Conservation (phyloP, 1,284 basidiomycete genomes). For the Trametes hirsuta region DNA sequence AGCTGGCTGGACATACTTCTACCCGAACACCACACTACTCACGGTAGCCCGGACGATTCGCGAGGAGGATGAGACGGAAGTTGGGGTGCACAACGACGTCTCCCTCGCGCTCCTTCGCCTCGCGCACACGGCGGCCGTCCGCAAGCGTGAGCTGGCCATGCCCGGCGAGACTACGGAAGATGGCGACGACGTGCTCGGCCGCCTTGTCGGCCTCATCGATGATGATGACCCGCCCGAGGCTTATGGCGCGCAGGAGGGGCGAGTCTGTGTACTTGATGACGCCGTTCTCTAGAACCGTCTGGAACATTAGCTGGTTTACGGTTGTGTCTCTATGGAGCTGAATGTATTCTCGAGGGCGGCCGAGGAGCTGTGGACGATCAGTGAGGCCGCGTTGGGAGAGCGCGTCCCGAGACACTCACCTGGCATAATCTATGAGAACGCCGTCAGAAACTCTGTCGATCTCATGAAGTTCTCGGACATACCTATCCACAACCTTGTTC, state of each 20-base stretch:
- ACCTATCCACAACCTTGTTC: constrained; percentile 70
- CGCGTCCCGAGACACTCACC: constrained; percentile 35
- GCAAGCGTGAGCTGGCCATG: constrained; percentile 63
- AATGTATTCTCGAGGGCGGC: constrained; percentile 67
- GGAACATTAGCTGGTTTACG: constrained; percentile 71
- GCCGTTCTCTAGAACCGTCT: constrained; percentile 59
- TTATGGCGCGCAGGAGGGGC: constrained; percentile 64
- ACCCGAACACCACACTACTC: constrained; percentile 32
- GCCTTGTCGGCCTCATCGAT: constrained; percentile 75
- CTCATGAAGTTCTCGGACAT: constrained; percentile 21
- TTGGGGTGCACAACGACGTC: constrained; percentile 65
- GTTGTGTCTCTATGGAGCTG: constrained; percentile 72
- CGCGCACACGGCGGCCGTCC: constrained; percentile 61
- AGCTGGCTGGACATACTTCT: not conserved
- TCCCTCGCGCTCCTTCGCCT: constrained; percentile 45
- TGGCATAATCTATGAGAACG: constrained; percentile 48
- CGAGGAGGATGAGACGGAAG: constrained; percentile 64
- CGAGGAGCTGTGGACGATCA: constrained; percentile 46
- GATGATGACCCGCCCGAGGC: constrained; percentile 60
- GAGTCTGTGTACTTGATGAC: constrained; percentile 63
- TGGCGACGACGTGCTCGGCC: constrained; percentile 69
- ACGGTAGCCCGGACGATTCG: constrained; percentile 77
- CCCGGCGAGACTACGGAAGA: constrained; percentile 67
- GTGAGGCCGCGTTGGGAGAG: not conserved
- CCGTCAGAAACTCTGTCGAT: not conserved